These are phyloP conservation scores for Dictyostelium citrinum DNA, from an alignment of 78 protist genomes.

Conservation along the genomic window DNA sequence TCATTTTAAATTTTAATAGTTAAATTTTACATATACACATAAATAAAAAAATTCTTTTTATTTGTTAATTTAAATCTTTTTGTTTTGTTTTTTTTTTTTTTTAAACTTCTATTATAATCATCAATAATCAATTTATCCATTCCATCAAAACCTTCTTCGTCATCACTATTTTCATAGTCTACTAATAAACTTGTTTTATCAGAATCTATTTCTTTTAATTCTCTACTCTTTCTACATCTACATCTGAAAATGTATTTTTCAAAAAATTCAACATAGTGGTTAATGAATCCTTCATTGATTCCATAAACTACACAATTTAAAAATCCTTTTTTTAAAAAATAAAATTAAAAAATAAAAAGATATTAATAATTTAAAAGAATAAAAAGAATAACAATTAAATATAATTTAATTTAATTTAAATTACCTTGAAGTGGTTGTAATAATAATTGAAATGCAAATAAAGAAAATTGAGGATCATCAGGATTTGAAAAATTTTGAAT, in stretches of 20 bases:
- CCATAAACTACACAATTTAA: conserved; percentile 69
- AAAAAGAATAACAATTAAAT: neutral
- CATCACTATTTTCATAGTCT: conserved; percentile 67
- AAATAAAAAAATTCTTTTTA: neutral
- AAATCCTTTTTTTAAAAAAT: neutral
- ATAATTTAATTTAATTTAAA: no score
- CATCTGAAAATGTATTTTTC: conserved; percentile 36
- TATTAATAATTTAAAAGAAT: neutral
- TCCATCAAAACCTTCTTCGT: conserved; percentile 1
- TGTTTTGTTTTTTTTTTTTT: neutral
- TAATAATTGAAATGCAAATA: conserved; percentile 55
- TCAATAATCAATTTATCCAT: conserved; percentile 51
- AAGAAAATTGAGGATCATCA: conserved; percentile 21
- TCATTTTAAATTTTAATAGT: no score
- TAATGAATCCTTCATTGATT: conserved; percentile 38
- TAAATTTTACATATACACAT: neutral
- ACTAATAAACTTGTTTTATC: conserved; percentile 13
- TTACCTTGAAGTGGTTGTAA: conserved; percentile 79
- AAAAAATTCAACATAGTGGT: conserved; percentile 29
- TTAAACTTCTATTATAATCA: conserved; percentile 9
- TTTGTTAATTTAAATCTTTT: neutral
- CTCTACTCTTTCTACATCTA: conserved; percentile 54
- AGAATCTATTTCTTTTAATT: conserved; percentile 37
- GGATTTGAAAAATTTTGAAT: conserved; percentile 68
- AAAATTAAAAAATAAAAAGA: neutral